Evolutionary conservation across 75 land plant genomes (phyloP).

Genomic region (Picea glauca): DNA sequence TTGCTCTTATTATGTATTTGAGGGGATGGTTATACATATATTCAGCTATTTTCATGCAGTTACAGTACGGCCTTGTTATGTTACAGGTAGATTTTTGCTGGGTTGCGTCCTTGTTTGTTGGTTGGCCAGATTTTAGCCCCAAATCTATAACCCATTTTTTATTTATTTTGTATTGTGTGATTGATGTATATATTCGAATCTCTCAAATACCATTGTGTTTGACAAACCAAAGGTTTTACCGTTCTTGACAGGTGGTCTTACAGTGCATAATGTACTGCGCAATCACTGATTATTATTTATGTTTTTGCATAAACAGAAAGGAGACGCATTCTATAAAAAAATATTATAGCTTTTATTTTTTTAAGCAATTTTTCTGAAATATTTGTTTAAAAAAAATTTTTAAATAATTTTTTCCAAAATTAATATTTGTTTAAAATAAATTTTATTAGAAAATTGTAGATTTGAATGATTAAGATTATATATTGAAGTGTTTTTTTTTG

Average conservation of each 20-base stretch:
- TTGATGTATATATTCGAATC: neutral
- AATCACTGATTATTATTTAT: neutral
- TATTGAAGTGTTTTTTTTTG: no score
- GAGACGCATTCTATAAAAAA: no score
- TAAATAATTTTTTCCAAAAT: no score
- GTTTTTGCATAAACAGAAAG: no score
- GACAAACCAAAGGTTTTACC: neutral
- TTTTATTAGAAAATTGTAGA: no score
- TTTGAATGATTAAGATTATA: no score
- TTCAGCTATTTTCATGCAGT: neutral
- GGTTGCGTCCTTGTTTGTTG: neutral
- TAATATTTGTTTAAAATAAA: no score
- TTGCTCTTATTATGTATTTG: neutral
- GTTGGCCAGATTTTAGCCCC: constrained; percentile 4
- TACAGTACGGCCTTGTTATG: neutral
- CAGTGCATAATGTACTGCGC: neutral
- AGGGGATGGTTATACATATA: neutral
- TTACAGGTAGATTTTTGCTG: neutral
- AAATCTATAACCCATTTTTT: neutral
- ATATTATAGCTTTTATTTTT: no score
- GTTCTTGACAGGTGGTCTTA: neutral
- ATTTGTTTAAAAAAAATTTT: no score
- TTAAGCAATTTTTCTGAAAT: no score
- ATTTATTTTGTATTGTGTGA: neutral
- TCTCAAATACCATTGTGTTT: neutral